Evolutionary conservation across 768 basidiomycete species (phyloP).

Genomic region (Pleurotus tuber-regium): DNA sequence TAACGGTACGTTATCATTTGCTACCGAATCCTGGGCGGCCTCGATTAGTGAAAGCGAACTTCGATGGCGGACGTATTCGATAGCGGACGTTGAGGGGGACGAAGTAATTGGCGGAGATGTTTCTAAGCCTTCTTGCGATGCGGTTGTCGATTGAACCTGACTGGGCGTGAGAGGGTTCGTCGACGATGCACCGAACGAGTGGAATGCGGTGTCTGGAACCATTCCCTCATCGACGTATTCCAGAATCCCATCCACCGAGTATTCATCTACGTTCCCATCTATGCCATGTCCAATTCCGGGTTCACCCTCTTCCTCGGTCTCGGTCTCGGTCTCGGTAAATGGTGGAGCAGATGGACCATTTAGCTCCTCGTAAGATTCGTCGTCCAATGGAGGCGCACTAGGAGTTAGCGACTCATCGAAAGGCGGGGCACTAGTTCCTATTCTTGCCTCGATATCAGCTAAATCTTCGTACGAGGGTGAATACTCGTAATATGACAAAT

Average conservation of each 20-base stretch:
- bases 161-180: conserved; percentile 3
- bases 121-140: conserved; percentile 1
- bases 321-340: conserved; percentile 21
- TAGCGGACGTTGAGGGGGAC: conserved; percentile 7
- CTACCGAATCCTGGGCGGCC: conserved; percentile 8
- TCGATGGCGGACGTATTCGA: conserved; percentile 7
- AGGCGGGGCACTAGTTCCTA: conserved; percentile 42
- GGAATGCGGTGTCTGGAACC: neutral
- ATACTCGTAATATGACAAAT: conserved; percentile 38
- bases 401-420: conserved; percentile 36
- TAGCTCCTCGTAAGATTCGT: conserved; percentile 15
- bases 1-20: conserved; percentile 7
- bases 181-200: neutral
- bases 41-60: conserved; percentile 8
- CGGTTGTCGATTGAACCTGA: neutral
- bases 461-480: conserved; percentile 39
- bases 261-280: neutral
- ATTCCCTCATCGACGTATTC: conserved; percentile 7
- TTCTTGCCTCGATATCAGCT: conserved; percentile 28
- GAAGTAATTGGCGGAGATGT: conserved; percentile 6
- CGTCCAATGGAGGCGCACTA: conserved; percentile 30
- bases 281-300: too few relatives aligned
- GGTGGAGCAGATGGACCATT: conserved; percentile 49
- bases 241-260: conserved; percentile 2
- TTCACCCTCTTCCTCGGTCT: neutral